Percentiles rank a stretch among this genome's conserved stretches.
Evolutionary conservation across 352 stramenopile species (phyloP).

Genomic region (Phytophthora cryptogea): DNA sequence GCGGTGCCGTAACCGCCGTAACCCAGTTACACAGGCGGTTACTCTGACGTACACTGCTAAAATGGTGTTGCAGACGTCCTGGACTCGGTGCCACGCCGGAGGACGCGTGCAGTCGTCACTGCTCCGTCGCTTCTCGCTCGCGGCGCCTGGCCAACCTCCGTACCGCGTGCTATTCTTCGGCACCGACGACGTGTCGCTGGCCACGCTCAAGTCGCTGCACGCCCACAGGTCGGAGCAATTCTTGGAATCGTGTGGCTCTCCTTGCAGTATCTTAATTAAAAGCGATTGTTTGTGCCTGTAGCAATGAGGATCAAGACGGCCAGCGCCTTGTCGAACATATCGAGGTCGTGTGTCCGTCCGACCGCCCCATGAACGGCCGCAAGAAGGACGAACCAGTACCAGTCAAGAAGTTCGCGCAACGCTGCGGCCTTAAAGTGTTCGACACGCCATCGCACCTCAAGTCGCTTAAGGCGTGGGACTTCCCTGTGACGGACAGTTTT

Average conservation of each 20-base stretch:
- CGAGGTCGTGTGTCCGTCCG: conserved; percentile 80
- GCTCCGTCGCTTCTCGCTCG: conserved; percentile 35
- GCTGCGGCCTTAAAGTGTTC: conserved; percentile 58
- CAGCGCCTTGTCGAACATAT: conserved; percentile 54
- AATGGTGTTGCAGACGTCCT: conserved; percentile 8
- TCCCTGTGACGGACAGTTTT: conserved; percentile 52
- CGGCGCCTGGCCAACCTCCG: conserved; percentile 28
- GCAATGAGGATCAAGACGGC: conserved; percentile 32
- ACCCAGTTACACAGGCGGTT: background rate
- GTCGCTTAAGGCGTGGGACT: conserved; percentile 76
- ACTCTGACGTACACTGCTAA: conserved; percentile 2
- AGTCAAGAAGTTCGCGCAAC: conserved; percentile 74
- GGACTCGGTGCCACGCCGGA: conserved; percentile 3
- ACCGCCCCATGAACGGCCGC: conserved; percentile 71
- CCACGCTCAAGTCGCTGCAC: conserved; percentile 72
- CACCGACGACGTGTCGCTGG: conserved; percentile 83
- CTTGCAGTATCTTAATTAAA: conserved; percentile 1
- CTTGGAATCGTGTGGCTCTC: conserved; percentile 10
- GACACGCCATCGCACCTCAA: conserved; percentile 77
- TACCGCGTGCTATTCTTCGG: conserved; percentile 87
- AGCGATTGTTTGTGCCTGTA: conserved; percentile 1
- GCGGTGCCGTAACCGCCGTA: conserved; percentile 3
- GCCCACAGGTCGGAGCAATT: conserved; percentile 53
- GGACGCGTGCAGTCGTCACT: conserved; percentile 11
- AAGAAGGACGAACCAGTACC: conserved; percentile 71